Evolutionary conservation across 192 early-diverging fungal genomes (phyloP).

Genomic region (Mortierella hygrophila): DNA sequence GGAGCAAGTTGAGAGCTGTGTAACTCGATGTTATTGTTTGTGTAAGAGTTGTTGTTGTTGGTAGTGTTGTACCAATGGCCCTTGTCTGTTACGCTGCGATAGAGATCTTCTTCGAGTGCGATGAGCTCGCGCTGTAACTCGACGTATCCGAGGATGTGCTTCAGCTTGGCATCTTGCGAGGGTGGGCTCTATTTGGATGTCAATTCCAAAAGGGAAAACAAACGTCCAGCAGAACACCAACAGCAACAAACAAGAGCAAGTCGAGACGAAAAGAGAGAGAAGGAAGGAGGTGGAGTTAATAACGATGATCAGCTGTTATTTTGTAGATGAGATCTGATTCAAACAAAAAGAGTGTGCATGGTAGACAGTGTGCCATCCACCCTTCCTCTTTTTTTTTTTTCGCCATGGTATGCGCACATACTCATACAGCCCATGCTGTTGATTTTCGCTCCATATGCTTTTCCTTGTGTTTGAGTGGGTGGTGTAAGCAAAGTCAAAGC

Average conservation of each 20-base stretch:
- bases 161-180: slow-evolving; percentile 46
- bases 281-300: too few species aligned
- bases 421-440: too few species aligned
- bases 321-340: too few species aligned
- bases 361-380: too few species aligned
- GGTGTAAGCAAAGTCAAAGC: not conserved
- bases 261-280: too few species aligned
- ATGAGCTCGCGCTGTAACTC: slow-evolving; percentile 46
- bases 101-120: slow-evolving; percentile 31
- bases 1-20: slow-evolving; percentile 21
- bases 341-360: too few species aligned
- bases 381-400: too few species aligned
- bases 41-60: slow-evolving; percentile 5
- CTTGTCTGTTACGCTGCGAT: slow-evolving; percentile 15
- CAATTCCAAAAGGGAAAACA: not conserved
- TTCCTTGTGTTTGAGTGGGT: not conserved
- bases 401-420: too few species aligned
- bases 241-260: too few species aligned
- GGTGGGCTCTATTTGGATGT: slow-evolving; percentile 32
- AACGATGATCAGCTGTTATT: too few species aligned
- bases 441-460: too few species aligned
- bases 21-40: slow-evolving; percentile 24
- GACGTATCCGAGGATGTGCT: slow-evolving; percentile 48
- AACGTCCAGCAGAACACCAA: not conserved
- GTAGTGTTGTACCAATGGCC: slow-evolving; percentile 18